Evolutionary conservation across 345 rosid genomes (phyloP), one percentile per base, ranked within the genome.

Genomic region (Chamaenerion angustifolium): DNA sequence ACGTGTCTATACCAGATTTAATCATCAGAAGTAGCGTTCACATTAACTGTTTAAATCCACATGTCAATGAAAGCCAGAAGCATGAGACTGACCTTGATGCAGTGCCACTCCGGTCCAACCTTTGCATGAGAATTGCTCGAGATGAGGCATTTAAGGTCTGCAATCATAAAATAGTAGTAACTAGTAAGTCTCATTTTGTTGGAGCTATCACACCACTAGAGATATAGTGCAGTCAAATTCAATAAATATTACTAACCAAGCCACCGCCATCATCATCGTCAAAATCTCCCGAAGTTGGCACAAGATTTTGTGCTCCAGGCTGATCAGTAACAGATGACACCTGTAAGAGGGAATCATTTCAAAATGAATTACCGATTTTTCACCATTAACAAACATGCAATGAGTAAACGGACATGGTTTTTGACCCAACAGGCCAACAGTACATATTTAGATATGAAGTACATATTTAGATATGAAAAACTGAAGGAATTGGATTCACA

Each of bases 241-340:
- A 31, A 31, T 31, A 56, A 8, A 27, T 60, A 53, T 47, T 57
- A 73, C 95, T 81, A 50, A 92, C 98, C 90, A 87, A 72, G 61
- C 94, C 98, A 58, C 98, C 98, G 56, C 98, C 96, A 43, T 92
- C 98, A 23, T 92, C 93, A 48, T 92, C 98, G 72, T 92, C 98
- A 63, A 92, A 70, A 84, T 92, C 96, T 61, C 74, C 85, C 1
- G 93, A 60, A 74, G 54, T 76, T 51, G 77, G 67, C 46, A 74
- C 82, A 61, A 63, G 69, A 45, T 92, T 96, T 57, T 71, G 83
- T 51, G 60, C 45, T 60, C 75, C 85, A 11, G 71, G 61, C 66
- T 84, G 98, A 72, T 92, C 95, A 8, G 98, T 87, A 43, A 87
- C 82, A 51, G 96, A 81, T 55, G 98, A 92, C 64, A 92, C 96